Evolutionary conservation across 139 green algal genomes (phyloP).

Genomic region (Chlorella sp.): DNA sequence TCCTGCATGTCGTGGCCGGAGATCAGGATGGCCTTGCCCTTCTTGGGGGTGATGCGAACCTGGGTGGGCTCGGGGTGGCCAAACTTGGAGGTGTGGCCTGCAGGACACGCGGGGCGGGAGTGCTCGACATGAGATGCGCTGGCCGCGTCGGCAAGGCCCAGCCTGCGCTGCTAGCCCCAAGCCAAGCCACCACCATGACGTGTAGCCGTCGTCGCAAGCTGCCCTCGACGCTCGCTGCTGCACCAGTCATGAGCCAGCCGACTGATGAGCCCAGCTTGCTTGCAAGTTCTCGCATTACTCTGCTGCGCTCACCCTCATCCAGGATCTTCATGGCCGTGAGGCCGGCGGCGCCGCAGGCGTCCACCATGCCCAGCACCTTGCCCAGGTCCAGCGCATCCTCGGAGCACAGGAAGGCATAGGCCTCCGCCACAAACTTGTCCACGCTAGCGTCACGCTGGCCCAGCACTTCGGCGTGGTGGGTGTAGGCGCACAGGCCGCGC

Average conservation of each 20-base stretch:
- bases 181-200: no score
- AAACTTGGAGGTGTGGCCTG: slow-evolving; percentile 64
- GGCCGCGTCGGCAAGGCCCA: no score
- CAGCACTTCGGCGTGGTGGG: slow-evolving; percentile 69
- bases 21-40: slow-evolving; percentile 79
- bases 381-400: slow-evolving; percentile 12
- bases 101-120: no score
- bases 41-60: slow-evolving; percentile 52
- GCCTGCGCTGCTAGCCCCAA: no score
- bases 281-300: no score
- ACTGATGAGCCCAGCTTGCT: no score
- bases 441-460: slow-evolving; percentile 48
- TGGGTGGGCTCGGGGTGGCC: slow-evolving; percentile 62
- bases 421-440: slow-evolving; percentile 55
- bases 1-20: slow-evolving; percentile 84
- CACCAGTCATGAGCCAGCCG: no score
- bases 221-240: no score
- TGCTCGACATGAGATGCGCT: no score
- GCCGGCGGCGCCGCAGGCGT: slow-evolving; percentile 64
- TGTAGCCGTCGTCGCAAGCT: no score
- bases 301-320: slow-evolving; percentile 35
- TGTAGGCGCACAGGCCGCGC: slow-evolving; percentile 73
- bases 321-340: slow-evolving; percentile 69
- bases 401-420: slow-evolving; percentile 49
- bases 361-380: slow-evolving; percentile 52